Evolutionary conservation across 2,329 filamentous ascomycete species (phyloP).

Genomic region (Fusarium temperatum): DNA sequence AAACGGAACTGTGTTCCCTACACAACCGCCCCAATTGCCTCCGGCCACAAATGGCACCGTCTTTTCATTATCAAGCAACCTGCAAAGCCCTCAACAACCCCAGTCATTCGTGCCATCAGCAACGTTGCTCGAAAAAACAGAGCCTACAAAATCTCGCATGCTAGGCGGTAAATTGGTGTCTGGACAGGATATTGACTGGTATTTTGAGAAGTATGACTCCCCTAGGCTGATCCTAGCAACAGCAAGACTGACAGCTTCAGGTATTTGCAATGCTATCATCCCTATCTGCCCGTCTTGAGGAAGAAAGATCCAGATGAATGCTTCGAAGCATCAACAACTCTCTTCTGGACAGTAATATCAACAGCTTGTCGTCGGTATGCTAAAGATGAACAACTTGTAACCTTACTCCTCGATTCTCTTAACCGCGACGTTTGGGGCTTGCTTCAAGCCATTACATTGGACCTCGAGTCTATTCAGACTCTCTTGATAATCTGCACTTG

Average conservation of each 20-base stretch:
- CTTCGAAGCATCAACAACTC: slow-evolving; percentile 57
- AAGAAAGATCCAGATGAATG: slow-evolving; percentile 60
- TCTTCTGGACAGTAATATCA: slow-evolving; percentile 66
- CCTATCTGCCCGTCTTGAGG: slow-evolving; percentile 61
- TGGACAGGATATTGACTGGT: slow-evolving; percentile 63
- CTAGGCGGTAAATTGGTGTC: slow-evolving; percentile 59
- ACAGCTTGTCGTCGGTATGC: slow-evolving; percentile 61
- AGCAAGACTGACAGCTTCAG: slow-evolving; percentile 41
- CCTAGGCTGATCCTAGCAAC: neutral
- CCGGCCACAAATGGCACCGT: slow-evolving; percentile 4
- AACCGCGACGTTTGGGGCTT: slow-evolving; percentile 56
- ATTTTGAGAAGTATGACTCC: slow-evolving; percentile 59
- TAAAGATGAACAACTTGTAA: slow-evolving; percentile 52
- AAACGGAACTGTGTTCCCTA: slow-evolving; percentile 36
- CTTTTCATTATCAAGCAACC: slow-evolving; percentile 10
- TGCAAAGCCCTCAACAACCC: slow-evolving; percentile 3
- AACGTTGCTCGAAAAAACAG: slow-evolving; percentile 32
- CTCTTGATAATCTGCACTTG: slow-evolving; percentile 61
- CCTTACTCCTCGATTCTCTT: slow-evolving; percentile 58
- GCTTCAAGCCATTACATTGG: slow-evolving; percentile 54
- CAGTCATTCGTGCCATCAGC: slow-evolving; percentile 3
- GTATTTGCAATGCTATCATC: slow-evolving; percentile 63
- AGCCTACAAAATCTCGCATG: slow-evolving; percentile 52
- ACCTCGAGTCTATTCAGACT: slow-evolving; percentile 60
- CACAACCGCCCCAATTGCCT: slow-evolving; percentile 21